These are phyloP conservation scores for Mortierella claussenii DNA, from an alignment of 192 early-diverging fungal genomes.

Conservation along the genomic window DNA sequence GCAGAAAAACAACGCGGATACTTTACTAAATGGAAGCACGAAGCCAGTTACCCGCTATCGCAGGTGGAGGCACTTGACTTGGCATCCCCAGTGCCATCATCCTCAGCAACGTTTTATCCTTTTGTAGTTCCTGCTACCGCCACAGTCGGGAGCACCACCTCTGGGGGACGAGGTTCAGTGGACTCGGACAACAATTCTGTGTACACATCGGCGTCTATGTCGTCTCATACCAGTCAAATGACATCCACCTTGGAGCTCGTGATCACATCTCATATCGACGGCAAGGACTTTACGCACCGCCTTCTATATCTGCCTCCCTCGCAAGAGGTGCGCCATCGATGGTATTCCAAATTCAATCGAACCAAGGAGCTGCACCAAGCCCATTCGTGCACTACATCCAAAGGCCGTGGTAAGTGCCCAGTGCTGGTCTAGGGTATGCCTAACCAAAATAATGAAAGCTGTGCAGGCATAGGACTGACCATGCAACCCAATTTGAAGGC, in stretches of 20 bases:
- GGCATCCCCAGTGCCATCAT: slow-evolving; percentile 57
- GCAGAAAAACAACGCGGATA: slow-evolving; percentile 67
- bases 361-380: slow-evolving; percentile 20
- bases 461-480: no score
- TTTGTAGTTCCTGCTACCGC: slow-evolving; percentile 45
- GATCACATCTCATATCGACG: slow-evolving; percentile 31
- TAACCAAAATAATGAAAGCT: no score
- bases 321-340: slow-evolving; percentile 41
- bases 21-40: slow-evolving; percentile 78
- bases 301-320: slow-evolving; percentile 38
- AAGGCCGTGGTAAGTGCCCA: slow-evolving; percentile 23
- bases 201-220: slow-evolving; percentile 8
- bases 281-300: slow-evolving; percentile 31
- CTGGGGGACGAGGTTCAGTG: slow-evolving; percentile 2
- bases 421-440: background rate
- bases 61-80: slow-evolving; percentile 70
- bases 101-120: slow-evolving; percentile 46
- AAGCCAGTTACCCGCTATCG: slow-evolving; percentile 65
- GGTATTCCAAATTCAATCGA: slow-evolving; percentile 42
- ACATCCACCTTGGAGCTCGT: slow-evolving; percentile 38
- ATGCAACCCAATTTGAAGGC: no score
- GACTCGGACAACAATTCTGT: slow-evolving; percentile 35
- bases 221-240: slow-evolving; percentile 15
- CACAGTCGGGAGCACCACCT: background rate
- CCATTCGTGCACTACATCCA: slow-evolving; percentile 9